Percentiles rank a stretch among this genome's conserved stretches.
These are phyloP conservation scores for Aspergillus nanangensis DNA, from an alignment of 495 filamentous ascomycete genomes.

Conservation along the genomic window DNA sequence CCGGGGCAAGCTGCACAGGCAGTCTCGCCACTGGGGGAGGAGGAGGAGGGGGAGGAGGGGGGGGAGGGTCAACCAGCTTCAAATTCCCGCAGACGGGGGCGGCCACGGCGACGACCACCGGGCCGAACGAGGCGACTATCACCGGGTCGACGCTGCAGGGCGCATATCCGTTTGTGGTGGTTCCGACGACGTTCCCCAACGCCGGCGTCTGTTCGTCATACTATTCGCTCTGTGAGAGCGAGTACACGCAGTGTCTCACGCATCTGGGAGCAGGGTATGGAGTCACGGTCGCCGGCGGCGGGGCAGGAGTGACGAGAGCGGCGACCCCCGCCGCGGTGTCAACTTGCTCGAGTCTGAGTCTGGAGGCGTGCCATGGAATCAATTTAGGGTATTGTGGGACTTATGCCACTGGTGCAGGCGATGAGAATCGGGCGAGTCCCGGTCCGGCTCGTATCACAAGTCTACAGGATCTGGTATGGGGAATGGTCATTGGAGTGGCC, in stretches of 20 bases:
- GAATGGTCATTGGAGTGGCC: constrained; percentile 36
- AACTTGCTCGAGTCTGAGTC: constrained; percentile 62
- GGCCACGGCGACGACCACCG: constrained; percentile 27
- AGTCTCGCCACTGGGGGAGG: no score
- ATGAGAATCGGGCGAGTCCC: constrained; percentile 32
- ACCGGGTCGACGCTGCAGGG: constrained; percentile 40
- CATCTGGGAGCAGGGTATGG: constrained; percentile 47
- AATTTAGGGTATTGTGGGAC: constrained; percentile 49
- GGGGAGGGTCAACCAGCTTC: constrained; percentile 28
- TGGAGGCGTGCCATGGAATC: constrained; percentile 55
- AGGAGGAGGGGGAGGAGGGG: constrained; percentile 23
- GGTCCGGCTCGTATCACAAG: constrained; percentile 21
- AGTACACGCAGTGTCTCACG: constrained; percentile 60
- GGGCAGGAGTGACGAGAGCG: constrained; percentile 54
- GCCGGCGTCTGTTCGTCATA: constrained; percentile 62
- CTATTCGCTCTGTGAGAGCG: constrained; percentile 58
- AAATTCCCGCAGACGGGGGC: constrained; percentile 30
- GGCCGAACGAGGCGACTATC: constrained; percentile 27
- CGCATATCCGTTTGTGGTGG: constrained; percentile 60
- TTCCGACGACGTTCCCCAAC: constrained; percentile 63
- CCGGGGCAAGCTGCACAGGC: constrained; percentile 58
- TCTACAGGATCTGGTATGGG: constrained; percentile 39
- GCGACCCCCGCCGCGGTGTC: constrained; percentile 52
- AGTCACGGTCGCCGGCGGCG: constrained; percentile 39
- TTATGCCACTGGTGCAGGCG: constrained; percentile 29